These are phyloP conservation scores for Suillus weaverae DNA, from an alignment of 768 basidiomycete species.

Conservation along the genomic window DNA sequence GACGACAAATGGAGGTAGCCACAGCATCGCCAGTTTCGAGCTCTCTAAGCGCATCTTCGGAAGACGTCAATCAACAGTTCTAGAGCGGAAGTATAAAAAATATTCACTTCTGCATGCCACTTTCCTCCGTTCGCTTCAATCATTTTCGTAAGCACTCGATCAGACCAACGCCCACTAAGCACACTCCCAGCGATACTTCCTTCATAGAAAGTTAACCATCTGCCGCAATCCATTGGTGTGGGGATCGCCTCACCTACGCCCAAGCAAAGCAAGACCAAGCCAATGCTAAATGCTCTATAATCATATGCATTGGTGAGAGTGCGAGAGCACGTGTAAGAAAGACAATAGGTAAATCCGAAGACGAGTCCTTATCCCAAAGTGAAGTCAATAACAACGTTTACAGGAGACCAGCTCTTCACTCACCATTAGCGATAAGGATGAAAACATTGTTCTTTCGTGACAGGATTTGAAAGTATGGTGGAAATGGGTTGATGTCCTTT, in stretches of 20 bases:
- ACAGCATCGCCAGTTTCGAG: conserved; percentile 54
- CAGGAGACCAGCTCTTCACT: background rate
- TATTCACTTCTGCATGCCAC: conserved; percentile 62
- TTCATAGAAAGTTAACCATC: conserved; percentile 6
- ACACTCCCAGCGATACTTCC: conserved; percentile 56
- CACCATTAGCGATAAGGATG: conserved; percentile 45
- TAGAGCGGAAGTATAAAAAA: background rate
- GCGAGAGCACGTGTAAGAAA: conserved; percentile 73
- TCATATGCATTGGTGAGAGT: conserved; percentile 63
- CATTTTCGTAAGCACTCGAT: conserved; percentile 43
- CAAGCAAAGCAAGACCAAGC: conserved; percentile 73
- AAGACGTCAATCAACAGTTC: background rate
- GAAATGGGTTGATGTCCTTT: conserved; percentile 71
- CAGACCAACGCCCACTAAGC: conserved; percentile 59
- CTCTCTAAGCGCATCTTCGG: conserved; percentile 71
- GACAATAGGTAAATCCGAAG: conserved; percentile 69
- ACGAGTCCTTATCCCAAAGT: conserved; percentile 48
- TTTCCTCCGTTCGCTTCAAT: conserved; percentile 46
- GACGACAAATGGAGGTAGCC: conserved; percentile 56
- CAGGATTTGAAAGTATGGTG: conserved; percentile 58
- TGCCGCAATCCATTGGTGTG: background rate
- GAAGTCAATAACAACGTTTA: conserved; percentile 11
- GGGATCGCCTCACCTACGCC: conserved; percentile 52
- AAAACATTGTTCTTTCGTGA: conserved; percentile 64
- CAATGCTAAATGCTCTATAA: conserved; percentile 69